Base-by-base conservation (phyloP, 2,329 filamentous ascomycete species). In the Thielaviopsis populi region DNA sequence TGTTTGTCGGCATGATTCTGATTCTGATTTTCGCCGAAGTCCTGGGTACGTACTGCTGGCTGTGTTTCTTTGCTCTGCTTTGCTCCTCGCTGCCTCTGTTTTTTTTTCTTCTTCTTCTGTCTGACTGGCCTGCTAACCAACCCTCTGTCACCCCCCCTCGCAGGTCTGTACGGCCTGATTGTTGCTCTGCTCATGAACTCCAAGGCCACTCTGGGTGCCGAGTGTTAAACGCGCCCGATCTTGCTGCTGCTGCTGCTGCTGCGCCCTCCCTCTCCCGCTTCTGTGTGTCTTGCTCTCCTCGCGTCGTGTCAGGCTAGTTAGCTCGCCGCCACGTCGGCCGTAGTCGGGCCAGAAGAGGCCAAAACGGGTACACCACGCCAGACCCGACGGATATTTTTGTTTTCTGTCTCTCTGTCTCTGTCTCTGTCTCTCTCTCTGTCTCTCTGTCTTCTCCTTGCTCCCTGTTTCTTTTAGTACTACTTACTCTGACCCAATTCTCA, bases 11-110 rank as follows among this genome's bases (percentile, higher is more conserved):
- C 78, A 96, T 96, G 91, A 95, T 96, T 78, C 77, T 96, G 75
- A 96, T 96, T 80, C 89, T 96, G 79, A 96, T 96, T 92, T 96
- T 96, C 83, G 91, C 91, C 70, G 91, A 96, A 92, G 91, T 96
- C 70, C 79, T 96, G 86, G 91, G 91, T 94, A 81, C 68, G 86
- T 80, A 33, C 40, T 27, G n/a, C 37, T 22, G 17, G 42, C n/a
- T 2, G 42, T 41, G 22, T 10, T 8, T n/a, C n/a, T n/a, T n/a
- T n/a, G n/a, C n/a, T n/a, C n/a, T n/a, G n/a, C n/a, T n/a, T n/a
- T n/a, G n/a, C n/a, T n/a, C 15, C 22, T 13, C 15, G 40, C 41
- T 22, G 43, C 7, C 53, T 37, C 58, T 66, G 50, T 66, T 53
- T 50, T 50, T 27, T 62, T 61, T 54, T n/a, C 41, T 33, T 33